These are phyloP conservation scores for Tetracladium marchalianum DNA, from an alignment of 495 filamentous ascomycete genomes.

Conservation along the genomic window DNA sequence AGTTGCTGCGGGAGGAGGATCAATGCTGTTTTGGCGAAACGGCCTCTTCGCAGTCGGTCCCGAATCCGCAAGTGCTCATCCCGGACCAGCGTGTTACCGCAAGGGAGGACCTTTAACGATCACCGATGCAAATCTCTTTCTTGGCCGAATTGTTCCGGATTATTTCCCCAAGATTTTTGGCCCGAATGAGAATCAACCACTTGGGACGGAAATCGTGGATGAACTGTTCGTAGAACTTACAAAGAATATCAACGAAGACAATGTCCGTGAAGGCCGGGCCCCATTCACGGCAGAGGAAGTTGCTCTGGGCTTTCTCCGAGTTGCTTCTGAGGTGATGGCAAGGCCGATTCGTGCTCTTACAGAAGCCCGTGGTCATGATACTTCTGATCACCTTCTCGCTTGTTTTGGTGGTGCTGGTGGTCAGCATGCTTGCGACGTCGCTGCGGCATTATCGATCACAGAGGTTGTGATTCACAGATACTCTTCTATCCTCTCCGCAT, in stretches of 20 bases:
- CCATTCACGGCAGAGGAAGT: constrained; percentile 25
- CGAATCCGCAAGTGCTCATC: constrained; percentile 27
- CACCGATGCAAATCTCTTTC: constrained; percentile 32
- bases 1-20: constrained; percentile 34
- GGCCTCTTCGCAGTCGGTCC: constrained; percentile 31
- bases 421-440: constrained; percentile 37
- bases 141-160: constrained; percentile 23
- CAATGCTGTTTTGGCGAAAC: constrained; percentile 27
- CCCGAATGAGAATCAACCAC: constrained; percentile 17
- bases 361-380: constrained; percentile 41
- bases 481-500: constrained; percentile 42
- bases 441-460: constrained; percentile 23
- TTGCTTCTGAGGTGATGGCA: constrained; percentile 45
- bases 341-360: constrained; percentile 43
- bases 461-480: constrained; percentile 43
- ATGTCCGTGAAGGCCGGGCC: constrained; percentile 27
- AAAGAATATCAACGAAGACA: constrained; percentile 33
- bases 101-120: constrained; percentile 30
- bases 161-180: constrained; percentile 25
- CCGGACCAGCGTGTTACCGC: constrained; percentile 28
- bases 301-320: constrained; percentile 40
- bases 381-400: constrained; percentile 38
- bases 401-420: constrained; percentile 47
- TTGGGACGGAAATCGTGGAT: constrained; percentile 16
- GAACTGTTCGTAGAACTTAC: constrained; percentile 16